Evolutionary conservation across 495 filamentous ascomycete species (phyloP), one percentile per base, ranked within the genome.

Genomic region (Aspergillus egyptiacus): DNA sequence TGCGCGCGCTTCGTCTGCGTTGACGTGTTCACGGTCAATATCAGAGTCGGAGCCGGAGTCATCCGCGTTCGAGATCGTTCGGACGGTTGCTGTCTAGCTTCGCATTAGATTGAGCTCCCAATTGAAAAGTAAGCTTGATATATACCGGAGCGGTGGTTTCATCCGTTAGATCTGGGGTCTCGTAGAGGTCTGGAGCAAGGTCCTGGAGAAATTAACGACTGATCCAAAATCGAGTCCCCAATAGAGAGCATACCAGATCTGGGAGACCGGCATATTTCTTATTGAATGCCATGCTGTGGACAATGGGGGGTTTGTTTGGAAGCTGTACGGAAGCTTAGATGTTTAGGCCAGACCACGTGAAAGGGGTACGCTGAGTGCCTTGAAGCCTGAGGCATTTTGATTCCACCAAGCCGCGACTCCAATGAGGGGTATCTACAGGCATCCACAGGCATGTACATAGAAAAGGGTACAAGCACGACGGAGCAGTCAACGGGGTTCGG

Each of bases 181-280:
- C 91, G 71, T 96, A 96, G 58, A 94, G 85, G 61, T 95, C 91
- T 64, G 90, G 91, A 19, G 89, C 87, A 19, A 81, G 83, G 62
- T 96, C 91, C 89, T 93, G 51, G 15, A 7, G 6, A 23, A 14
- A 38, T 20, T 2, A 43, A 27, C 2, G 33, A 10, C 3, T 15
- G 23, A 22, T 19, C 18, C 18, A 43, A 5, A 25, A 42, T 15
- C n/a, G 15, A 14, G n/a, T 19, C 10, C 7, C 6, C 2, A 2
- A 22, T 1, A 20, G 19, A 39, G 23, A 2, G 60, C 76, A 56
- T 72, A 93, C 88, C 59, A 95, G 67, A 62, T 95, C 89, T 48
- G 88, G 88, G 48, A 95, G 75, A 48, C 79, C 85, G 43, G 87
- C 87, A 63, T 95, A 95, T 72, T 95, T 95, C 59, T 72, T 71